Evolutionary conservation across 768 basidiomycete species (phyloP).

Genomic region (Lentinula guzmanii): DNA sequence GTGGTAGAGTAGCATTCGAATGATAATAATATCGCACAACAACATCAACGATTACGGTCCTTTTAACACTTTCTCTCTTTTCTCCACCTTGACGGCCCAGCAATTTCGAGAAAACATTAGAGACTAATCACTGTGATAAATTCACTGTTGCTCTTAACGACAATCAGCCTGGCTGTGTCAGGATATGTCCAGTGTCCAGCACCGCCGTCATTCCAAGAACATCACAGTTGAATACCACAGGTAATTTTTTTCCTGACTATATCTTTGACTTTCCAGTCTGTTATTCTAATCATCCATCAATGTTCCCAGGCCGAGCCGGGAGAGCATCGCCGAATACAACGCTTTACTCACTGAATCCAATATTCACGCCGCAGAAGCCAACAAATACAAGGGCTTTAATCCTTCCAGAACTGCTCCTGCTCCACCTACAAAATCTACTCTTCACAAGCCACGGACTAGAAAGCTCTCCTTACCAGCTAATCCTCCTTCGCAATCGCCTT

Average conservation of each 20-base stretch:
- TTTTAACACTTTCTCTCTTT: background rate
- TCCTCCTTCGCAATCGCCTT: constrained; percentile 23
- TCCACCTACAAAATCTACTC: constrained; percentile 27
- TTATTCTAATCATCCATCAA: background rate
- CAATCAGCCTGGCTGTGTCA: constrained; percentile 1
- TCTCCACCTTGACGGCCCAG: background rate
- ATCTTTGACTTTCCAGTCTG: background rate
- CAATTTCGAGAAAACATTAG: background rate
- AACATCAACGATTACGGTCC: background rate
- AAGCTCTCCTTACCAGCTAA: constrained; percentile 46
- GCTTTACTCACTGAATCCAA: constrained; percentile 61
- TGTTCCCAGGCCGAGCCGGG: constrained; percentile 33
- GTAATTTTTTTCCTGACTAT: constrained; percentile 23
- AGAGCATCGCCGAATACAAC: constrained; percentile 74
- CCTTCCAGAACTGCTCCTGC: constrained; percentile 23
- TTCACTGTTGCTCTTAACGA: background rate
- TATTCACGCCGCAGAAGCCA: constrained; percentile 48
- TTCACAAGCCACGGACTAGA: constrained; percentile 56
- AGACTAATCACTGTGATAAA: background rate
- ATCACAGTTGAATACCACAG: constrained; percentile 70
- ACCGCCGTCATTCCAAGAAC: constrained; percentile 44
- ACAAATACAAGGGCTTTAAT: constrained; percentile 25
- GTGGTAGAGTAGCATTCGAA: background rate
- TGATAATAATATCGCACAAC: background rate
- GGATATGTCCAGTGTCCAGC: constrained; percentile 7